Evolutionary conservation across 192 early-diverging fungal genomes (phyloP), one percentile per base, ranked within the genome.

Genomic region (Mortierella antarctica): DNA sequence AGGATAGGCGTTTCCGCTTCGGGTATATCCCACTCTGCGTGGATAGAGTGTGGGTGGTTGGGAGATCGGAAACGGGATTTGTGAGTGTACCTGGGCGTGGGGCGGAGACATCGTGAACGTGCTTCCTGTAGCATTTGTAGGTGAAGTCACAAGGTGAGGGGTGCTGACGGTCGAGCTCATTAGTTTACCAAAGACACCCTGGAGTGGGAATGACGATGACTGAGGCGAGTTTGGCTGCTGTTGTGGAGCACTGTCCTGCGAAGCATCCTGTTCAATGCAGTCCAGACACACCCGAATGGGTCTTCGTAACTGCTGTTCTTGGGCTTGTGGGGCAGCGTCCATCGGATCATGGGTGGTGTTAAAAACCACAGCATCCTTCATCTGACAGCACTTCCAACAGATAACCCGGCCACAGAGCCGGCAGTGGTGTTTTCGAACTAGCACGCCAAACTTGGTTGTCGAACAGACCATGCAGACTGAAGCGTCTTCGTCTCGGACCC

Each of bases 401-500:
- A 92, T 82, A 0, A 92, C 85, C 5, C 89, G 85, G 9, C 92
- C 92, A 58, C 92, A 93, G 1, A 93, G 66, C 39, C 92, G 88
- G 72, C 92, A 93, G 67, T 93, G 92, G 66, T 93, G 92, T 13
- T 90, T 74, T 12, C 71, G 62, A 18, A 82, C 73, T 4, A 82
- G 20, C 47, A 82, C 71, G 0, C 80, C 80, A 45, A 82, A 82
- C 64, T 74, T 74, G 39, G 80, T 82, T 0, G 41, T 55, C 0
- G 44, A 62, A 54, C 80, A 82, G 10, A 82, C 80, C 80, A 82
- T 82, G 39, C 80, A 82, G n/a, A 67, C 57, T 5, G 67, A n/a
- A 14, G 80, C 72, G 46, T 82, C 80, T 23, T 82, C 80, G 17
- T 82, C 80, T 7, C 67, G 80, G 7, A 82, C 80, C 80, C 80